Percentiles rank a stretch among this genome's conserved stretches.
These are phyloP conservation scores for Theileria annulata DNA, from an alignment of 169 alveolate species.

Conservation along the genomic window DNA sequence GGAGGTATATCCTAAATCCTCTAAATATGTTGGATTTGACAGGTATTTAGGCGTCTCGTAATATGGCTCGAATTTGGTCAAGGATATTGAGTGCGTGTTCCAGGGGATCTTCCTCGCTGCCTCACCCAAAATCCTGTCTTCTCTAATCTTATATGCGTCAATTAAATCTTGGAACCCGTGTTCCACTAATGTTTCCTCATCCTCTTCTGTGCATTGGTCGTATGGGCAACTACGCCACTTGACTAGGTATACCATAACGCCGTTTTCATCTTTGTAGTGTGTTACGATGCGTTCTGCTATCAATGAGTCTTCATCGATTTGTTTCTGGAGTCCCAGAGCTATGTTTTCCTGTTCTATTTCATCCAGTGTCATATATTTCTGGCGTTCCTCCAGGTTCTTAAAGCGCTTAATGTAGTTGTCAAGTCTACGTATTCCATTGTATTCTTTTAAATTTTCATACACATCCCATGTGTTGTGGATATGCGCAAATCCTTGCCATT, in stretches of 20 bases:
- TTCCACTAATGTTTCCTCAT: slow-evolving; percentile 78
- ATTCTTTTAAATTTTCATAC: slow-evolving; percentile 76
- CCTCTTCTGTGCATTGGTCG: slow-evolving; percentile 89
- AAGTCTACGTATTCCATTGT: slow-evolving; percentile 80
- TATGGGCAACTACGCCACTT: slow-evolving; percentile 88
- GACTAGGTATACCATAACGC: slow-evolving; percentile 74
- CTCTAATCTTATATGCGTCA: slow-evolving; percentile 77
- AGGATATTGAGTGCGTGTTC: slow-evolving; percentile 80
- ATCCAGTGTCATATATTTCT: slow-evolving; percentile 84
- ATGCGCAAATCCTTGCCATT: slow-evolving; percentile 89
- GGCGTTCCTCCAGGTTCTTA: slow-evolving; percentile 73
- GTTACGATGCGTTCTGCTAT: slow-evolving; percentile 85
- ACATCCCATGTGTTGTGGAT: slow-evolving; percentile 88
- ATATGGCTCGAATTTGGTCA: slow-evolving; percentile 87
- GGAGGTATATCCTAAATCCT: slow-evolving; percentile 24
- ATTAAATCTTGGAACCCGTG: slow-evolving; percentile 79
- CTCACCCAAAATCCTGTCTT: slow-evolving; percentile 75
- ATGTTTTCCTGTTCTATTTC: slow-evolving; percentile 88
- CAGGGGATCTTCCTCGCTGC: slow-evolving; percentile 74
- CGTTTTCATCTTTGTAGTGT: slow-evolving; percentile 66
- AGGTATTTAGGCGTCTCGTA: slow-evolving; percentile 84
- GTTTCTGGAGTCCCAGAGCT: slow-evolving; percentile 82
- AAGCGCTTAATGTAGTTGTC: slow-evolving; percentile 83
- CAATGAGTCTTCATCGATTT: slow-evolving; percentile 87
- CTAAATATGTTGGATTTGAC: slow-evolving; percentile 43